Percentiles rank a stretch among this genome's conserved stretches.
These are phyloP conservation scores for Pisolithus sp. DNA, from an alignment of 768 basidiomycete species.

Conservation along the genomic window DNA sequence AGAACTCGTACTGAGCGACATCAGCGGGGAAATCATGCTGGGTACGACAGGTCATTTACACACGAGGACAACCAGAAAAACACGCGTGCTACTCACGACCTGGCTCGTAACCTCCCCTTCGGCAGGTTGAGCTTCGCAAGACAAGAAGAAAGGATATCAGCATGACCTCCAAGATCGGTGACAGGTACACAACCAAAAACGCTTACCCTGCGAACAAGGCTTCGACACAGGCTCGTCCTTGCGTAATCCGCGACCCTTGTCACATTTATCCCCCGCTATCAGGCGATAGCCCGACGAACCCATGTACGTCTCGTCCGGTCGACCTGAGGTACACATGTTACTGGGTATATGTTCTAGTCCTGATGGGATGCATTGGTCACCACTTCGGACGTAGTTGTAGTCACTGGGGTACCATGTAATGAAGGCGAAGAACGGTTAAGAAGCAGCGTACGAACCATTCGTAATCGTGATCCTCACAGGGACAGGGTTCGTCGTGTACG, in stretches of 20 bases:
- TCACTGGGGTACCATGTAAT: conserved; percentile 46
- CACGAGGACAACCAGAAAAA: background rate
- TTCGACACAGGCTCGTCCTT: conserved; percentile 71
- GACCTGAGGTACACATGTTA: conserved; percentile 51
- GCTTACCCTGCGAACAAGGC: conserved; percentile 67
- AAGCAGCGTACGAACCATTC: conserved; percentile 63
- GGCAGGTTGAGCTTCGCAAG: conserved; percentile 57
- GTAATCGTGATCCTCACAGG: conserved; percentile 82
- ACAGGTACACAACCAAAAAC: background rate
- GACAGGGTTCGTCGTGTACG: conserved; percentile 74
- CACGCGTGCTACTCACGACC: conserved; percentile 41
- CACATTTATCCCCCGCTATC: conserved; percentile 90
- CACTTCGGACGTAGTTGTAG: conserved; percentile 80
- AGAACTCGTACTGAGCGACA: conserved; percentile 79
- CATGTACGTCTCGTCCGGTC: conserved; percentile 54
- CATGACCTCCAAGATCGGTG: background rate
- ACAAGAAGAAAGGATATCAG: background rate
- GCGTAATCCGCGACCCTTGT: conserved; percentile 43
- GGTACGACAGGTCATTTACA: conserved; percentile 5
- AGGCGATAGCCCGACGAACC: conserved; percentile 91
- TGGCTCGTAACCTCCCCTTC: conserved; percentile 78
- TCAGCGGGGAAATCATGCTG: conserved; percentile 61
- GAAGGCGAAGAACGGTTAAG: background rate
- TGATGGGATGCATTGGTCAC: conserved; percentile 68
- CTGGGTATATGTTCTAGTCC: conserved; percentile 86